Base-by-base conservation (phyloP, 176 grass and related monocot genomes). In the Thalia dealbata region DNA sequence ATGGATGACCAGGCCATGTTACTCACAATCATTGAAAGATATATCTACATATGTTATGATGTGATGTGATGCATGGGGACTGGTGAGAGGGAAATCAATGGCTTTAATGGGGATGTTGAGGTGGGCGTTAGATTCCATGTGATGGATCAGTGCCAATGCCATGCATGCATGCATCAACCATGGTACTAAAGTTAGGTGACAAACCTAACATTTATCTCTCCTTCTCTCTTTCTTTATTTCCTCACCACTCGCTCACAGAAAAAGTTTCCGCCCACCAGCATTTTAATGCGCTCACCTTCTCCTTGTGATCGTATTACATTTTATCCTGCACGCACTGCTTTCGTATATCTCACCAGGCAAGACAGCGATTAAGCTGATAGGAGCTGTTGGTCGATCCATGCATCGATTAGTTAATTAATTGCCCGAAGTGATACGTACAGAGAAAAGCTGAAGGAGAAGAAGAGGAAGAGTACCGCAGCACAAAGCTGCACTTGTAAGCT, bases 211-310 rank as follows among this genome's bases (percentile, higher is more conserved):
- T 43, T 22, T 68, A 32, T 23, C 15, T 23, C 6, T 18, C 7
- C 44, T 10, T 11, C 18, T 22, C 80, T 13, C 32, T 68, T 44
- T 68, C 38, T 38, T 38, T 38, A 1, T 38, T 38, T 38, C 32
- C 4, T 38, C 4, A 2, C 32, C 32, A 38, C 32, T 38, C 35
- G 43, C 78, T 69, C 83, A 79, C 81, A 95, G 82, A 78, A 83
- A 88, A 85, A 79, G 87, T 81, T 69, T 80, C 76, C 28, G 61
- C 78, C 75, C 84, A 81, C 52, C 77, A 38, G 32, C 4, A n/a
- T 38, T 38, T 86, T 84, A 95, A 95, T 88, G 87, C 74, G 71
- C 81, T 88, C 91, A 95, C 85, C 75, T 41, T 85, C 72, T 72
- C 71, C 85, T 71, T 86, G 78, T 88, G 82, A 90, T 87, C 69